Conservation (phyloP, 1,284 basidiomycete species). For the Anthracocystis setariae region DNA sequence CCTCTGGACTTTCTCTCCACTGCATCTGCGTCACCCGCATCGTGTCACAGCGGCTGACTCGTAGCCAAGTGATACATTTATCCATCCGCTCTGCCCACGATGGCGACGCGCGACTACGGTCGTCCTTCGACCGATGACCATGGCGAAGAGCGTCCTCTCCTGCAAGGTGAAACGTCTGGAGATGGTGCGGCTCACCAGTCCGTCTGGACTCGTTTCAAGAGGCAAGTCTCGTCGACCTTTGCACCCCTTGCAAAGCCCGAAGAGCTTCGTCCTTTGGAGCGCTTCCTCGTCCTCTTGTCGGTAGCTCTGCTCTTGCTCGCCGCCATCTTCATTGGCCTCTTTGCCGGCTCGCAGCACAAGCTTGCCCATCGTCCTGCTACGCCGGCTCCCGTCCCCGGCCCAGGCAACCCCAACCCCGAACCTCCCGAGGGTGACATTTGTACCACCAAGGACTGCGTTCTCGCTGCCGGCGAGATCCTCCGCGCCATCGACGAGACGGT, state of each 20-base stretch:
- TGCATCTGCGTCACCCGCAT: too few species aligned
- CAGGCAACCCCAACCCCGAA: slow-evolving; percentile 59
- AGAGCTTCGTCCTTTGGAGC: slow-evolving; percentile 83
- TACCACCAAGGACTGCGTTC: slow-evolving; percentile 81
- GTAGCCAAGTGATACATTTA: too few species aligned
- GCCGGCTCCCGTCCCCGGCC: slow-evolving; percentile 34
- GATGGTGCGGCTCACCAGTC: slow-evolving; percentile 15
- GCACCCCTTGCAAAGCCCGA: slow-evolving; percentile 71
- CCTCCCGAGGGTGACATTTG: slow-evolving; percentile 71
- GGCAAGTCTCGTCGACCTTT: slow-evolving; percentile 45
- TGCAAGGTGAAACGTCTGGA: slow-evolving; percentile 8
- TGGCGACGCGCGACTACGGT: slow-evolving; percentile 43
- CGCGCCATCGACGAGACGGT: slow-evolving; percentile 81
- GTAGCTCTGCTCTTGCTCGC: slow-evolving; percentile 82
- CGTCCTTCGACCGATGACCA: slow-evolving; percentile 49
- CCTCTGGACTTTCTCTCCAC: too few species aligned
- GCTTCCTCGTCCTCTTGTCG: slow-evolving; percentile 79
- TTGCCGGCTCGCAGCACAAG: slow-evolving; percentile 70
- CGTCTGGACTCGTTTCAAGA: slow-evolving; percentile 31
- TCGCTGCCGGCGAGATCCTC: slow-evolving; percentile 83
- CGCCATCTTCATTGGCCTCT: slow-evolving; percentile 89
- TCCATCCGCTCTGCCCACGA: slow-evolving; percentile 3
- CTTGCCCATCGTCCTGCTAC: slow-evolving; percentile 64
- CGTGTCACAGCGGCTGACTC: neutral
- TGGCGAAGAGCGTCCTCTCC: slow-evolving; percentile 41